phyloP scores from a whole-genome alignment of 768 basidiomycete species.

The Inosperma sp. region DNA sequence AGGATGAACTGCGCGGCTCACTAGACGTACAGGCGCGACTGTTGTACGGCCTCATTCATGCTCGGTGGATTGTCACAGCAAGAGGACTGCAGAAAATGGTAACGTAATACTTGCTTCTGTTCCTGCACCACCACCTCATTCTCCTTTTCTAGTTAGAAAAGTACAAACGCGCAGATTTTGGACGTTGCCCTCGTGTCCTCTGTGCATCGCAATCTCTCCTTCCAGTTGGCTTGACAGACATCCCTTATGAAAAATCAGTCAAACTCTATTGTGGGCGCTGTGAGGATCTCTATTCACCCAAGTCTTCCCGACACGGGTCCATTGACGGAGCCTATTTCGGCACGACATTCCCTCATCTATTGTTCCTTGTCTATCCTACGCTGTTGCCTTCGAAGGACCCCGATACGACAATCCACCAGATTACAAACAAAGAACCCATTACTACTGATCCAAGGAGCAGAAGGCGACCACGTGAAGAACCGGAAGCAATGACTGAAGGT shows the following conservation, averaged over 20 bases:
- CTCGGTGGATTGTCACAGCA: conserved; percentile 94
- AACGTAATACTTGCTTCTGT: background rate
- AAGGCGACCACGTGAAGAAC: conserved; percentile 44
- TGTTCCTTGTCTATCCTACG: conserved; percentile 95
- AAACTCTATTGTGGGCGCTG: conserved; percentile 98
- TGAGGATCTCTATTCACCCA: conserved; percentile 98
- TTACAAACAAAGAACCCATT: conserved; percentile 18
- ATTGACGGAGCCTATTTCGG: conserved; percentile 99
- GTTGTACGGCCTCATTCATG: conserved; percentile 94
- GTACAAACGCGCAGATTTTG: conserved; percentile 97
- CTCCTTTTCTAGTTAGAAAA: conserved; percentile 69
- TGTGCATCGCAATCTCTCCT: conserved; percentile 94
- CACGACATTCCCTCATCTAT: conserved; percentile 93
- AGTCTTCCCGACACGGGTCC: conserved; percentile 92
- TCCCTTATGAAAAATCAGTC: conserved; percentile 98
- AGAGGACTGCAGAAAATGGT: conserved; percentile 96
- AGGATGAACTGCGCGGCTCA: conserved; percentile 87
- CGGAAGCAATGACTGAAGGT: conserved; percentile 46
- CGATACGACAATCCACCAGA: conserved; percentile 10
- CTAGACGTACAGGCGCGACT: conserved; percentile 91
- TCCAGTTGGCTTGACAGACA: conserved; percentile 93
- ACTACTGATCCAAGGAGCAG: conserved; percentile 32
- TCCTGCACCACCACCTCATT: background rate
- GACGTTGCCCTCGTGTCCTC: conserved; percentile 94
- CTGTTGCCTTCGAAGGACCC: conserved; percentile 58